These are phyloP conservation scores for Venturia effusa DNA, from an alignment of 2,329 filamentous ascomycete genomes.

Conservation along the genomic window DNA sequence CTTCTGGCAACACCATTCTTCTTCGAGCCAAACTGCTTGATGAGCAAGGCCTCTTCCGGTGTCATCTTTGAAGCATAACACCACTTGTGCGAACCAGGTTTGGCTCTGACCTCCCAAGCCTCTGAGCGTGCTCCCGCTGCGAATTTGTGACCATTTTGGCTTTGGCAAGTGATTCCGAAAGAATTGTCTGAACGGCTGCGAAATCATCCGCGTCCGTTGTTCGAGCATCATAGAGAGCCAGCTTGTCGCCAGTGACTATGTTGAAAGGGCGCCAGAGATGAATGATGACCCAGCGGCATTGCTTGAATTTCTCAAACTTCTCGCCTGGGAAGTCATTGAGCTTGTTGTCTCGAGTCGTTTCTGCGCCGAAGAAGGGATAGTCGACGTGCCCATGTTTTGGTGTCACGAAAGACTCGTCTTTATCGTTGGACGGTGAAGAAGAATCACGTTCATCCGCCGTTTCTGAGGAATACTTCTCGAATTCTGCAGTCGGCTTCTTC, in stretches of 20 bases:
- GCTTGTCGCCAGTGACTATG: background rate
- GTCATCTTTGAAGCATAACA: background rate
- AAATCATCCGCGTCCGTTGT: background rate
- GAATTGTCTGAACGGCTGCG: background rate
- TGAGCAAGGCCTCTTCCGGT: background rate
- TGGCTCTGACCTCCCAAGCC: background rate
- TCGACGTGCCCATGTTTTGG: too few relatives aligned
- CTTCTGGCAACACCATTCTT: background rate
- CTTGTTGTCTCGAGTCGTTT: background rate
- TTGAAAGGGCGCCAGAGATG: background rate
- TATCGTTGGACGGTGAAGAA: too few relatives aligned
- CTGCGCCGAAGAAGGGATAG: background rate
- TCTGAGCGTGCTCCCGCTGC: background rate
- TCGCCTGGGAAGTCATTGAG: background rate
- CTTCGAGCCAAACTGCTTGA: background rate
- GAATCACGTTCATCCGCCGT: too few relatives aligned
- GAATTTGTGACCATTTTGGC: background rate
- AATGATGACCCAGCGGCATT: background rate
- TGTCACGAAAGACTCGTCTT: too few relatives aligned
- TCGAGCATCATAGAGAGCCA: background rate
- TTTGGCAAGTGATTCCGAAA: background rate
- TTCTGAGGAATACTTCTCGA: too few relatives aligned
- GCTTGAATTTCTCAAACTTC: background rate
- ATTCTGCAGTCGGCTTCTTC: too few relatives aligned
- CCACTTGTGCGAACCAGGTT: background rate